Evolutionary conservation across 2,329 filamentous ascomycete species (phyloP).

Genomic region (Trichoderma koningiopsis): DNA sequence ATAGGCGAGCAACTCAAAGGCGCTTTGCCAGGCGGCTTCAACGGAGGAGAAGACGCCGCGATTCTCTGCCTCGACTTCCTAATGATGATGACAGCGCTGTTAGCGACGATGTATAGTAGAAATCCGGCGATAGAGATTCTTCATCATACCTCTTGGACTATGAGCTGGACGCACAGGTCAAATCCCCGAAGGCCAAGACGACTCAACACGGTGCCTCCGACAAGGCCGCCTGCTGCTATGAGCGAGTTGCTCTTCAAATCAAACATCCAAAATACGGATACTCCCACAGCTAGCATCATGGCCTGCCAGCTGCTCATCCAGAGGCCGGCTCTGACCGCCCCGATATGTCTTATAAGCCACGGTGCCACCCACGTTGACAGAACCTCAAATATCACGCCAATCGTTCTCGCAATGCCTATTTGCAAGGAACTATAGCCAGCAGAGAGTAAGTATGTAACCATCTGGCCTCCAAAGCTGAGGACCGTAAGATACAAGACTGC

Average conservation of each 20-base stretch:
- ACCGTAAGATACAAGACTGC: conserved; percentile 65
- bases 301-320: conserved; percentile 73
- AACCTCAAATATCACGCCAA: conserved; percentile 59
- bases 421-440: conserved; percentile 53
- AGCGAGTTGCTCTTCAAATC: conserved; percentile 31
- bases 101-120: not conserved
- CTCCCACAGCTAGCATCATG: conserved; percentile 51
- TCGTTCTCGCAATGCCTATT: conserved; percentile 56
- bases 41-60: conserved; percentile 70
- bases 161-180: conserved; percentile 61
- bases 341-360: conserved; percentile 55
- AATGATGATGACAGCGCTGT: not conserved
- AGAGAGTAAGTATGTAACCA: conserved; percentile 64
- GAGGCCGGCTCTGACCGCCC: conserved; percentile 64
- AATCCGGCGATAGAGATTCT: not conserved
- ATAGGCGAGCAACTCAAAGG: conserved; percentile 70
- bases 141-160: conserved; percentile 60
- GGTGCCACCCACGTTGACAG: conserved; percentile 63
- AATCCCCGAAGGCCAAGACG: conserved; percentile 64
- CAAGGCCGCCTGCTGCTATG: conserved; percentile 51
- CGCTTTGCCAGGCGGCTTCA: conserved; percentile 68
- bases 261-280: conserved; percentile 43
- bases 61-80: conserved; percentile 56
- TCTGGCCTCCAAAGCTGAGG: conserved; percentile 60
- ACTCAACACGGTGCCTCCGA: conserved; percentile 55